These are phyloP conservation scores for Polyporus tsugae DNA, from an alignment of 1,284 basidiomycete species.

Conservation along the genomic window DNA sequence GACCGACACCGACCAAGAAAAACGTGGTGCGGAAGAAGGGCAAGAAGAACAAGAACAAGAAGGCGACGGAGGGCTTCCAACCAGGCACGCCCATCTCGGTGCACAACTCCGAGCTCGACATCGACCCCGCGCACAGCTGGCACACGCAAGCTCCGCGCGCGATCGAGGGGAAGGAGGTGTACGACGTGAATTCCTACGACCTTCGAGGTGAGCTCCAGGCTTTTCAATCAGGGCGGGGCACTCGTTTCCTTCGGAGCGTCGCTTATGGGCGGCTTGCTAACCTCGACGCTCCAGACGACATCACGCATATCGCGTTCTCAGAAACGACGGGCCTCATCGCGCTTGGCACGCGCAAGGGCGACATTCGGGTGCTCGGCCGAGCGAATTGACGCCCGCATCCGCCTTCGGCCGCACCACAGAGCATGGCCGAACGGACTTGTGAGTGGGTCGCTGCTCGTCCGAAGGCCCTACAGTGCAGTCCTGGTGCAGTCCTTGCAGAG, in stretches of 20 bases:
- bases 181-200: conserved; percentile 55
- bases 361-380: conserved; percentile 39
- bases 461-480: neutral
- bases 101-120: conserved; percentile 12
- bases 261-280: neutral
- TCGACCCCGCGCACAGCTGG: conserved; percentile 10
- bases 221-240: too few species aligned
- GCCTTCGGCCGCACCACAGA: neutral
- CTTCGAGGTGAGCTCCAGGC: conserved; percentile 50
- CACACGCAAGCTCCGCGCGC: conserved; percentile 11
- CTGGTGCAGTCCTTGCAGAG: neutral
- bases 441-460: conserved; percentile 11
- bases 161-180: conserved; percentile 47
- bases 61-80: conserved; percentile 7
- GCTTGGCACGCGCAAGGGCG: conserved; percentile 54
- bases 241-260: neutral
- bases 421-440: conserved; percentile 5
- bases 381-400: neutral
- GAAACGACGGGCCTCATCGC: conserved; percentile 55
- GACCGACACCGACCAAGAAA: neutral
- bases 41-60: neutral
- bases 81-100: conserved; percentile 33
- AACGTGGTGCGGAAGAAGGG: neutral
- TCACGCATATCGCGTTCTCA: conserved; percentile 55
- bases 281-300: conserved; percentile 47